Evolutionary conservation across 1,284 basidiomycete species (phyloP).

Genomic region (Singerocomus rubriflavus): DNA sequence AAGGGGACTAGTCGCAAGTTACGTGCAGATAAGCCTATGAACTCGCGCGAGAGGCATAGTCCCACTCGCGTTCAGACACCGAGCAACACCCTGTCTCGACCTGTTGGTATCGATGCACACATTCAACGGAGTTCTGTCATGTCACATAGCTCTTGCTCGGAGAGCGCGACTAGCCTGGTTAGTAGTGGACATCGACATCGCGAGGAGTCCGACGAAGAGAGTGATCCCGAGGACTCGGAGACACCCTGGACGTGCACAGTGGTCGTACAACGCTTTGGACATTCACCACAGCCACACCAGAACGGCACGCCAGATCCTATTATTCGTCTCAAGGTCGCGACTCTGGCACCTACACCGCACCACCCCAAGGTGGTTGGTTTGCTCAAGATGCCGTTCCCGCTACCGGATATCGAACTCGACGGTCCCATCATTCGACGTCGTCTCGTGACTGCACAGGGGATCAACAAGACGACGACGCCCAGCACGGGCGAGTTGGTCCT

Average conservation of each 20-base stretch:
- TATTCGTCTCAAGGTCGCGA: slow-evolving; percentile 64
- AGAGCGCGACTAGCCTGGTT: slow-evolving; percentile 20
- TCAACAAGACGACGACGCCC: slow-evolving; percentile 38
- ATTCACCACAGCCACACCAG: slow-evolving; percentile 2
- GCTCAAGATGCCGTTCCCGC: slow-evolving; percentile 84
- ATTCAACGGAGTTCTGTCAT: slow-evolving; percentile 23
- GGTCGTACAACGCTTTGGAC: slow-evolving; percentile 44
- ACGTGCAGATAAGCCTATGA: slow-evolving; percentile 19
- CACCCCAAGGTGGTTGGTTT: slow-evolving; percentile 94
- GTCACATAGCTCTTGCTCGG: slow-evolving; percentile 33
- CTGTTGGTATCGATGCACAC: slow-evolving; percentile 7
- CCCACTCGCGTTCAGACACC: slow-evolving; percentile 6
- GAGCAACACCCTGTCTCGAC: slow-evolving; percentile 2
- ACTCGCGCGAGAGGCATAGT: slow-evolving; percentile 9
- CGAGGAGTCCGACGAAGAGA: slow-evolving; percentile 60
- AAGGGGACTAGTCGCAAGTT: slow-evolving; percentile 22
- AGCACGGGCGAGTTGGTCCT: slow-evolving; percentile 51
- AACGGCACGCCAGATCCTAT: slow-evolving; percentile 13
- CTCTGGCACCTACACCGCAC: slow-evolving; percentile 88
- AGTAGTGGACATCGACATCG: slow-evolving; percentile 26
- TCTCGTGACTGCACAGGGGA: slow-evolving; percentile 42
- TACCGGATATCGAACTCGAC: slow-evolving; percentile 75
- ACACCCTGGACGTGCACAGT: slow-evolving; percentile 90
- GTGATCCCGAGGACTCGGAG: slow-evolving; percentile 93
- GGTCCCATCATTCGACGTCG: slow-evolving; percentile 50